Evolutionary conservation across 1,139 yeast species (phyloP).

Genomic region (Sugiyamaella castrensis): DNA sequence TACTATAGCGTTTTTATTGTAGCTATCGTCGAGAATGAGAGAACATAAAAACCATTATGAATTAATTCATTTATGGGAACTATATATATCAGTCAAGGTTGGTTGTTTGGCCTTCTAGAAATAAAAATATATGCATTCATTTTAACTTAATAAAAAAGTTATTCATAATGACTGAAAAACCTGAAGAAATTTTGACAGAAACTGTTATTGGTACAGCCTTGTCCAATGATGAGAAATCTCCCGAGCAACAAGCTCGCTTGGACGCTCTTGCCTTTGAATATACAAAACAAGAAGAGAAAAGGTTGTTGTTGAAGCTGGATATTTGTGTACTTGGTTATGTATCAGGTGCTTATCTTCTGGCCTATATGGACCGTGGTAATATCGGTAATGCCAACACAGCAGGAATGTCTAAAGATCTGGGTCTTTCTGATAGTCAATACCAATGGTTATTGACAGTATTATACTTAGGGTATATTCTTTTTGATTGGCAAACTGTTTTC

Average conservation of each 20-base stretch:
- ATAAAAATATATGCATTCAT: too few species aligned
- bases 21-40: too few species aligned
- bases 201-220: neutral
- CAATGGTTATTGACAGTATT: slow-evolving; percentile 29
- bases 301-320: slow-evolving; percentile 14
- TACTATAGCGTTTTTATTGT: too few species aligned
- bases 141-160: too few species aligned
- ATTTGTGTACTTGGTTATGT: slow-evolving; percentile 10
- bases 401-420: slow-evolving; percentile 48
- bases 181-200: neutral
- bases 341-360: slow-evolving; percentile 16
- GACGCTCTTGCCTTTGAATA: slow-evolving; percentile 17
- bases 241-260: neutral
- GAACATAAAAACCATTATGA: too few species aligned
- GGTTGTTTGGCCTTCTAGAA: too few species aligned
- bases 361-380: slow-evolving; percentile 45
- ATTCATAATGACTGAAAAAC: too few species aligned
- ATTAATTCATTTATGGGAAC: too few species aligned
- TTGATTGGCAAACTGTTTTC: slow-evolving; percentile 22
- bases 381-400: slow-evolving; percentile 50
- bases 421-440: slow-evolving; percentile 45
- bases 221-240: neutral
- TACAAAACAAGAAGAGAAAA: slow-evolving; percentile 19
- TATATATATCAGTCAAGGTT: too few species aligned
- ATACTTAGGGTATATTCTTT: slow-evolving; percentile 34